Conservation (phyloP, 352 stramenopile genomes). For the Pythium aquatile region DNA sequence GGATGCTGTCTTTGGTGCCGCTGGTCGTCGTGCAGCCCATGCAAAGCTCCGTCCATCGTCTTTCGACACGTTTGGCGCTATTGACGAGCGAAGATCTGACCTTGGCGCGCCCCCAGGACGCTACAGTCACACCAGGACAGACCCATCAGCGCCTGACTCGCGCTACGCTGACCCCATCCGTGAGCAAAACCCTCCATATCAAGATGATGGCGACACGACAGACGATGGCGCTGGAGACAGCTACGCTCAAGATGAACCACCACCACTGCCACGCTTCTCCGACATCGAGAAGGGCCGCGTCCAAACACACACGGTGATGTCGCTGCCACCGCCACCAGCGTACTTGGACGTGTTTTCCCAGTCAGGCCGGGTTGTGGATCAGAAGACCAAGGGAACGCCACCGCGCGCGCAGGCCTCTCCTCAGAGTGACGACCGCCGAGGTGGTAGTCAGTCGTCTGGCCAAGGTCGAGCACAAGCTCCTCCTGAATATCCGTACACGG, state of each 20-base stretch:
- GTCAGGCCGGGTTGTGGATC: slow-evolving; percentile 24
- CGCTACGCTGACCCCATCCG: slow-evolving; percentile 1
- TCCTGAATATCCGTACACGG: background rate
- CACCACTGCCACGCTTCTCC: slow-evolving; percentile 35
- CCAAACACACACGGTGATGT: slow-evolving; percentile 24
- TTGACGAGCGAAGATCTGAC: slow-evolving; percentile 6
- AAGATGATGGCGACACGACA: background rate
- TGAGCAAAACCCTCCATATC: background rate
- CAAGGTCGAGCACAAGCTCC: slow-evolving; percentile 6
- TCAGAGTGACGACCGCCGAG: slow-evolving; percentile 18
- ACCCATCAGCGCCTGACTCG: background rate
- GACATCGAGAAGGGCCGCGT: slow-evolving; percentile 40
- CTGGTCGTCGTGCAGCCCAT: slow-evolving; percentile 3
- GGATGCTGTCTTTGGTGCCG: slow-evolving; percentile 4
- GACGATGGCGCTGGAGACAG: background rate
- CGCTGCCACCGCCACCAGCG: slow-evolving; percentile 34
- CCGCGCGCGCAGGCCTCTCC: slow-evolving; percentile 16
- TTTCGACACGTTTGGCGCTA: slow-evolving; percentile 5
- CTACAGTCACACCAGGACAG: slow-evolving; percentile 1
- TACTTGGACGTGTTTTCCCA: slow-evolving; percentile 43
- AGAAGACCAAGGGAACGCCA: background rate
- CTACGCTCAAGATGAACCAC: background rate
- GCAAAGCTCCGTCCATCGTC: slow-evolving; percentile 1
- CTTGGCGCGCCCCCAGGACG: background rate
- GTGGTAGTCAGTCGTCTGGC: slow-evolving; percentile 23